Percentiles rank a stretch among this genome's conserved stretches.
These are phyloP conservation scores for Scytalidium lignicola DNA, from an alignment of 2,329 filamentous ascomycete species.

Conservation along the genomic window DNA sequence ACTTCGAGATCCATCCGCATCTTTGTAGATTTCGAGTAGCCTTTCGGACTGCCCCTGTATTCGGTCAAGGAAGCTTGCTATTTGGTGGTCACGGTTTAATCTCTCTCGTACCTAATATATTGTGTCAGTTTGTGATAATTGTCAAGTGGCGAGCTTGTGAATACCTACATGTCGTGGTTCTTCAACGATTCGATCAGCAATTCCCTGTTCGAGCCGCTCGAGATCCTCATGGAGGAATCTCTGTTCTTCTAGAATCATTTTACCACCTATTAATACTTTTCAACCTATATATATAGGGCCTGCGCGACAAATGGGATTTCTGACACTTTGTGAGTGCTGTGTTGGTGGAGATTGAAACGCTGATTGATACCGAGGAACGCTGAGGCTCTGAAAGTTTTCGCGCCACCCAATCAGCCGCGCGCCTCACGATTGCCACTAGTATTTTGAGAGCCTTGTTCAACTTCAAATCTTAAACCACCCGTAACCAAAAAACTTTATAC, in stretches of 20 bases:
- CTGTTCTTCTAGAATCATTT: slow-evolving; percentile 87
- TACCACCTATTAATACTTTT: slow-evolving; percentile 11
- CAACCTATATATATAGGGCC: not conserved
- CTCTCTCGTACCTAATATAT: slow-evolving; percentile 71
- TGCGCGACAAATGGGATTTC: not conserved
- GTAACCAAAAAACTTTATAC: slow-evolving; percentile 1
- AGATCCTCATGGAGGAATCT: slow-evolving; percentile 93
- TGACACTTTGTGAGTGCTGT: not conserved
- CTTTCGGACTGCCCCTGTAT: slow-evolving; percentile 82
- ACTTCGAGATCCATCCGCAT: slow-evolving; percentile 65
- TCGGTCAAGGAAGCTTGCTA: slow-evolving; percentile 78
- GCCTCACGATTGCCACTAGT: not conserved
- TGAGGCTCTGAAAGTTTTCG: slow-evolving; percentile 1
- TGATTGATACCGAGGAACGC: not conserved
- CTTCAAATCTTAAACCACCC: not conserved
- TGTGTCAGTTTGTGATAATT: slow-evolving; percentile 10
- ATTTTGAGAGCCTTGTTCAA: slow-evolving; percentile 1
- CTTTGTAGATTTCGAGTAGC: slow-evolving; percentile 78
- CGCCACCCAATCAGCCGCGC: slow-evolving; percentile 1
- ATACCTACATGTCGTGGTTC: slow-evolving; percentile 77
- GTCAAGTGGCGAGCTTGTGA: not conserved
- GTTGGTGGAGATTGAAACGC: not conserved
- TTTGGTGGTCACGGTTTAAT: slow-evolving; percentile 86
- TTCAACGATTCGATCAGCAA: slow-evolving; percentile 82
- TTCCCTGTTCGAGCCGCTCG: slow-evolving; percentile 89